Evolutionary conservation across 2,329 filamentous ascomycete genomes (phyloP).

Genomic region (Bipolaris bicolor): DNA sequence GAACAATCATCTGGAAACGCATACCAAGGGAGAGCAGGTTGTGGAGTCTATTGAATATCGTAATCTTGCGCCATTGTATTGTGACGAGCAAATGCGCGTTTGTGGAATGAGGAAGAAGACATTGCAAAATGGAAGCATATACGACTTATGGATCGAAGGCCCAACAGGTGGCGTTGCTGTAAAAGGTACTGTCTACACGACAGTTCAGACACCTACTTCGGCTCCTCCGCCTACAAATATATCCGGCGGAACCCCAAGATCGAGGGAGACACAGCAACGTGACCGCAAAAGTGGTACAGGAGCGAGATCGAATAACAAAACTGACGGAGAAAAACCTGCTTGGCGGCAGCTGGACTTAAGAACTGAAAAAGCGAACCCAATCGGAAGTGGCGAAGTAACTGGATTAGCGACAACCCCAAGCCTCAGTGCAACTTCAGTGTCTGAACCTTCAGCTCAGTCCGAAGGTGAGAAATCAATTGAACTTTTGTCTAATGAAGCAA

Average conservation of each 20-base stretch:
- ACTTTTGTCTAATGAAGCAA: background rate
- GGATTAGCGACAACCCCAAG: background rate
- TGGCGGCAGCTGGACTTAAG: background rate
- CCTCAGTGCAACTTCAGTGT: background rate
- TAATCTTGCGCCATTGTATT: slow-evolving; percentile 83
- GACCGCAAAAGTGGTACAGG: background rate
- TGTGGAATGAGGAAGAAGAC: slow-evolving; percentile 63
- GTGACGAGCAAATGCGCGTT: slow-evolving; percentile 71
- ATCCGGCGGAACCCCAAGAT: too few species aligned
- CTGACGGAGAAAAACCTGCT: background rate
- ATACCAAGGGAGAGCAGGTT: slow-evolving; percentile 26
- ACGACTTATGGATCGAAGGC: slow-evolving; percentile 52
- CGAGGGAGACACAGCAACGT: background rate
- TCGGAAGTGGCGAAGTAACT: background rate
- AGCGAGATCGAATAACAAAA: background rate
- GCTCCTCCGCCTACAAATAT: background rate
- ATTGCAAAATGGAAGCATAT: slow-evolving; percentile 26
- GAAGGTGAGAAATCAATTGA: slow-evolving; percentile 2
- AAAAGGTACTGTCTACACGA: slow-evolving; percentile 47
- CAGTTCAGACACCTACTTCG: background rate
- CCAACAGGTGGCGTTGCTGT: slow-evolving; percentile 53
- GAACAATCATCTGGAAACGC: slow-evolving; percentile 33
- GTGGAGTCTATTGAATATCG: slow-evolving; percentile 73
- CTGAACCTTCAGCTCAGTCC: background rate
- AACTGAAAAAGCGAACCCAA: background rate